phyloP scores from a whole-genome alignment of 2,329 filamentous ascomycete species.

The Uncinocarpus reesii region DNA sequence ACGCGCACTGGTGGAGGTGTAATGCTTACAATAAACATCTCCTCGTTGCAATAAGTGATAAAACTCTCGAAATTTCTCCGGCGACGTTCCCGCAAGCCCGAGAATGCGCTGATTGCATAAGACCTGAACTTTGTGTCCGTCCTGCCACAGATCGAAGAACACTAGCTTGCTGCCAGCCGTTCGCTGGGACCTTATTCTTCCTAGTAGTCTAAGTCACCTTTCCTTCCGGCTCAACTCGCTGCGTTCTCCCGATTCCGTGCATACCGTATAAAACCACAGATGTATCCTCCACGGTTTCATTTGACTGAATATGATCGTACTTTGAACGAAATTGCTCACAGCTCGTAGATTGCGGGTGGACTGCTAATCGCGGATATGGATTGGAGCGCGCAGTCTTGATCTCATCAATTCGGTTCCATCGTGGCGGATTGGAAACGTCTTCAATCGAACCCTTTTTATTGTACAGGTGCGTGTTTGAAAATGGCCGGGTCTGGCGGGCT shows the following conservation, averaged over 20 bases:
- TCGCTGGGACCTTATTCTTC: slow-evolving; percentile 64
- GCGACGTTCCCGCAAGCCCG: slow-evolving; percentile 27
- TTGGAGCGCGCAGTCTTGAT: slow-evolving; percentile 28
- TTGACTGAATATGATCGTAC: slow-evolving; percentile 30
- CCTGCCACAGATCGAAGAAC: slow-evolving; percentile 71
- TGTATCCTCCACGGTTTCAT: slow-evolving; percentile 33
- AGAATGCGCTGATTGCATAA: slow-evolving; percentile 55
- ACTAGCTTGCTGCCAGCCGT: slow-evolving; percentile 64
- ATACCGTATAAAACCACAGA: slow-evolving; percentile 37
- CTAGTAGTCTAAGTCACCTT: slow-evolving; percentile 42
- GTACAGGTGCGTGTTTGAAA: background rate
- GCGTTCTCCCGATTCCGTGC: slow-evolving; percentile 13
- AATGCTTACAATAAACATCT: slow-evolving; percentile 66
- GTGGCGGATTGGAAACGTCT: background rate
- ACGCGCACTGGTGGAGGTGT: slow-evolving; percentile 9
- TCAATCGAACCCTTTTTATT: background rate
- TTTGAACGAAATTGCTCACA: slow-evolving; percentile 30
- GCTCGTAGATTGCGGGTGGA: slow-evolving; percentile 25
- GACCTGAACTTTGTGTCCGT: slow-evolving; percentile 62
- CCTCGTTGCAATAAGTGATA: slow-evolving; percentile 62
- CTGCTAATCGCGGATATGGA: slow-evolving; percentile 32
- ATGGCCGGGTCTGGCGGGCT: background rate
- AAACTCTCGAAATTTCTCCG: slow-evolving; percentile 48
- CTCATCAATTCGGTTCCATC: slow-evolving; percentile 27
- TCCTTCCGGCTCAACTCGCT: slow-evolving; percentile 9